These are phyloP conservation scores for Lanmaoa rubissima DNA, from an alignment of 768 basidiomycete species.

Conservation along the genomic window DNA sequence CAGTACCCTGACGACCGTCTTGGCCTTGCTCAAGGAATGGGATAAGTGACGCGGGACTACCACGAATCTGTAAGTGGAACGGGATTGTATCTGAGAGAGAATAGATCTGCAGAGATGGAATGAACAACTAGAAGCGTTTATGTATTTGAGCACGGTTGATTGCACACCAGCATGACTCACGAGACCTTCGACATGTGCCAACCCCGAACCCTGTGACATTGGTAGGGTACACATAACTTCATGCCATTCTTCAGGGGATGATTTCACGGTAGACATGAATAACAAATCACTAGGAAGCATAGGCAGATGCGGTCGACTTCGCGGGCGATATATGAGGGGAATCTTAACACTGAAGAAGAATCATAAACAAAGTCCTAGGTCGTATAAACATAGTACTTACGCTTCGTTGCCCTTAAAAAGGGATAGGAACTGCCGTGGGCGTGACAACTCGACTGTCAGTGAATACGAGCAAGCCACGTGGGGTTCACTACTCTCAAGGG, in stretches of 20 bases:
- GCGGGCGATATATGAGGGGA: conserved; percentile 52
- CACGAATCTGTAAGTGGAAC: conserved; percentile 63
- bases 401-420: conserved; percentile 46
- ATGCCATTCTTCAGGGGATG: conserved; percentile 65
- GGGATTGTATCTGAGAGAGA: conserved; percentile 56
- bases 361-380: neutral
- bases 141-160: neutral
- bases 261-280: conserved; percentile 59
- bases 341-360: conserved; percentile 40
- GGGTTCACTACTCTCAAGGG: conserved; percentile 31
- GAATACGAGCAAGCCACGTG: conserved; percentile 44
- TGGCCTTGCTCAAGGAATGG: conserved; percentile 39
- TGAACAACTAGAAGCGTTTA: conserved; percentile 46
- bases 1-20: neutral
- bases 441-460: conserved; percentile 42
- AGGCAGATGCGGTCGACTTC: conserved; percentile 53
- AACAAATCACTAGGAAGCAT: conserved; percentile 42
- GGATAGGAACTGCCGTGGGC: conserved; percentile 38
- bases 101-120: conserved; percentile 56
- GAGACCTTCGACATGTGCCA: conserved; percentile 47
- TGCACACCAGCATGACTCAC: conserved; percentile 36
- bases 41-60: conserved; percentile 42
- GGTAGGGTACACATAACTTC: conserved; percentile 47
- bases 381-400: conserved; percentile 32
- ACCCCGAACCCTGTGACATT: conserved; percentile 32